These are phyloP conservation scores for Penicillium sp. DNA, from an alignment of 2,329 filamentous ascomycete species.

Conservation along the genomic window DNA sequence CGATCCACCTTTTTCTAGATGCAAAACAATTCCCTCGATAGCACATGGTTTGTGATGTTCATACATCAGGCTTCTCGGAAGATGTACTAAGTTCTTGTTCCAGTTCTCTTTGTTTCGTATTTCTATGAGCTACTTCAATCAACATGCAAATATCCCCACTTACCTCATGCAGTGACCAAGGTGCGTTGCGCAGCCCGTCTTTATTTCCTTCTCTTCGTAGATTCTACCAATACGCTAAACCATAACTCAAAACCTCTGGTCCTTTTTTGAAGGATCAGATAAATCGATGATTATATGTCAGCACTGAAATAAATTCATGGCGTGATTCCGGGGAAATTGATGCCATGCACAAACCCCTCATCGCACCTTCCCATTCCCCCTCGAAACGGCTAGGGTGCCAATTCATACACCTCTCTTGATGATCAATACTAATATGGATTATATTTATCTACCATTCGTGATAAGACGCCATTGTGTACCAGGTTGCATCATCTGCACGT, in stretches of 20 bases:
- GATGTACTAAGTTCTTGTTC: no score
- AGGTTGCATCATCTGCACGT: constrained; percentile 1
- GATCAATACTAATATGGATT: neutral
- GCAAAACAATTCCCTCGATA: no score
- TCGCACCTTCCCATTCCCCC: neutral
- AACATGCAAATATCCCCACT: no score
- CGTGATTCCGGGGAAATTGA: constrained; percentile 1
- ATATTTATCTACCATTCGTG: neutral
- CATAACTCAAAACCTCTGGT: neutral
- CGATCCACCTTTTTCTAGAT: no score
- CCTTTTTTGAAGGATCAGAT: neutral
- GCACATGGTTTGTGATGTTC: accelerated
- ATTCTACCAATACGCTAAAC: no score
- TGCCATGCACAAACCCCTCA: constrained; percentile 1
- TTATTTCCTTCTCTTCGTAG: no score
- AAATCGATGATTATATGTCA: neutral
- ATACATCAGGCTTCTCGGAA: no score
- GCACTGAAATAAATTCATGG: neutral
- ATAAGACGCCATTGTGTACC: constrained; percentile 8
- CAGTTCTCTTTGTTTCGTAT: no score
- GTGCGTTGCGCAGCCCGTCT: no score
- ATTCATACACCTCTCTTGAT: neutral
- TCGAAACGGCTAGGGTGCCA: neutral
- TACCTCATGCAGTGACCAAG: no score
- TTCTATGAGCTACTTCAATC: no score